Evolutionary conservation across 441 rosid species (phyloP), one percentile per base, ranked within the genome.

Genomic region (Populus trichocarpa): DNA sequence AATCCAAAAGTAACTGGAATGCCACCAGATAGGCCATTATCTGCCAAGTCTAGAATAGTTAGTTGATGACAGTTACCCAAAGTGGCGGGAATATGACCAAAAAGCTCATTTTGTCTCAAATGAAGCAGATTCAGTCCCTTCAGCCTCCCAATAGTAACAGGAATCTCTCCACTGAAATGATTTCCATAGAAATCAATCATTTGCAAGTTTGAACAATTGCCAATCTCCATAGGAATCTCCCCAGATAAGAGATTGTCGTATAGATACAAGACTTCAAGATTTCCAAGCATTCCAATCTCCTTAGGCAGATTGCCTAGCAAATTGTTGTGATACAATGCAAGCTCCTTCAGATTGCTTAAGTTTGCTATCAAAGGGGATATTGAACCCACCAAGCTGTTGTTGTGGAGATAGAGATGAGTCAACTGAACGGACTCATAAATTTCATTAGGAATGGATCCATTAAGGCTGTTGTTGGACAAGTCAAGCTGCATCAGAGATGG

Each of bases 131-230:
- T 83, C 77, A 94, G 74, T 25, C 86, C 83, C 78, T 87, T 82
- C 20, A 94, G 79, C 71, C 76, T 84, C 72, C 98, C 97, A 71
- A 92, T 35, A 1, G 90, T 74, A 72, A 63, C 13, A 0, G 97
- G 98, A 72, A 93, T 90, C 83, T 83, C 87, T 74, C 96, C 98
- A 64, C 53, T 64, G 79, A 94, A 87, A 73, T 68, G 88, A 71
- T 94, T 94, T 23, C 96, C 98, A n/a, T 87, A 94, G 42, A 94
- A 78, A 80, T 92, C 97, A 3, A 90, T 77, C 94, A 88, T 86
- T 86, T 89, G 85, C 79, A 94, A 65, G 82, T 83, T 88, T 9
- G 96, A 86, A 75, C 98, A 92, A 77, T 94, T 90, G 6, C 96
- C 96, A 57, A 94, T 89, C 91, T 92, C 96, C 65, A n/a, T 11